Evolutionary conservation across 352 stramenopile species (phyloP).

Genomic region (Pythium brachiatum): DNA sequence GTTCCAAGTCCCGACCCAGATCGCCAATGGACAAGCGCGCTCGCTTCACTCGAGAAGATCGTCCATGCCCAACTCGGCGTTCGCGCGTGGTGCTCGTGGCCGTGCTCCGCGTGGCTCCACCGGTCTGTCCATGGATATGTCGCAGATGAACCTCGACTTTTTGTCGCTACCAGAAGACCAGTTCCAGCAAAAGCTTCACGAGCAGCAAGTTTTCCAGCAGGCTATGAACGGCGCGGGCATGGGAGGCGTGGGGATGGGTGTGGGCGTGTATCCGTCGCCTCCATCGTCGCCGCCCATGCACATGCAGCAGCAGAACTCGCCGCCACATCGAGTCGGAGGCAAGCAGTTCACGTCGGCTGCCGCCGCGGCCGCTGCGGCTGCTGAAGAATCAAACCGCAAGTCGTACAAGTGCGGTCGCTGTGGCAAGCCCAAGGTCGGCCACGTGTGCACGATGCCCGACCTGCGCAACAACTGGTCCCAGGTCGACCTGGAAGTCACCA

Average conservation of each 20-base stretch:
- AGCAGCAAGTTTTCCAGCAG: constrained; percentile 27
- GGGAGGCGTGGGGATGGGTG: neutral
- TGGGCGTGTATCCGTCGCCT: constrained; percentile 15
- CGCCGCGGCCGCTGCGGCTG: constrained; percentile 10
- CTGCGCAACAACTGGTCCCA: constrained; percentile 86
- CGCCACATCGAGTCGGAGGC: constrained; percentile 15
- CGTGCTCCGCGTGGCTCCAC: constrained; percentile 39
- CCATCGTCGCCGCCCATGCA: constrained; percentile 18
- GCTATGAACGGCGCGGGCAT: constrained; percentile 9
- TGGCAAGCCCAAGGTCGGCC: constrained; percentile 80
- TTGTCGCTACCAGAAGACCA: constrained; percentile 62
- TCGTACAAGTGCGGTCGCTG: constrained; percentile 87
- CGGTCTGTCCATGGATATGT: constrained; percentile 81
- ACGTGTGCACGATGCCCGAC: constrained; percentile 85
- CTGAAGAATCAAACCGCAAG: constrained; percentile 54
- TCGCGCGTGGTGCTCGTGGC: constrained; percentile 26
- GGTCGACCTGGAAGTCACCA: constrained; percentile 71
- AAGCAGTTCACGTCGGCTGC: constrained; percentile 28
- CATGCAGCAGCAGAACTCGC: constrained; percentile 31
- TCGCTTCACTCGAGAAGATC: constrained; percentile 51
- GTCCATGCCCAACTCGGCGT: constrained; percentile 37
- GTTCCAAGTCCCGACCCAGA: constrained; percentile 40
- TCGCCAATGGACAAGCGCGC: constrained; percentile 54
- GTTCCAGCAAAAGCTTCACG: constrained; percentile 41
- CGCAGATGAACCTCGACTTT: constrained; percentile 75